A percentile compares a stretch with the other conserved stretches of the same genome.
Evolutionary conservation across 495 filamentous ascomycete genomes (phyloP).

Genomic region (Echria macrotheca): DNA sequence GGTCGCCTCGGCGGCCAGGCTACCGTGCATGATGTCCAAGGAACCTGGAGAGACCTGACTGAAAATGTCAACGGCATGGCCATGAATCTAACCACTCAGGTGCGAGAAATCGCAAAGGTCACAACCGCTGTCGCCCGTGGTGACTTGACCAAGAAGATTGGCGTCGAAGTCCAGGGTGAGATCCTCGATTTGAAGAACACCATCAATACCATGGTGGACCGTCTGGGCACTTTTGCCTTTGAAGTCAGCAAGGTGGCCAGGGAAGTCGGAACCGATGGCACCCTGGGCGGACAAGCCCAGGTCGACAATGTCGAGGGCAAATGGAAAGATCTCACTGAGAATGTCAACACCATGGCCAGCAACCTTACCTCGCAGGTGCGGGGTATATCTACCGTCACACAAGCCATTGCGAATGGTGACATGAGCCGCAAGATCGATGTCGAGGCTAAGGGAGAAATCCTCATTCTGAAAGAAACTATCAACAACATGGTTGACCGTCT

Average conservation of each 20-base stretch:
- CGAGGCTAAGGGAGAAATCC: slow-evolving; percentile 90
- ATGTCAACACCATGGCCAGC: slow-evolving; percentile 90
- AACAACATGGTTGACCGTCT: slow-evolving; percentile 98
- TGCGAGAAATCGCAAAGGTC: slow-evolving; percentile 96
- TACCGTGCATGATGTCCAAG: slow-evolving; percentile 94
- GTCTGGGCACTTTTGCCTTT: slow-evolving; percentile 91
- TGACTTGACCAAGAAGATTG: slow-evolving; percentile 92
- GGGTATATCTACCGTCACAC: slow-evolving; percentile 93
- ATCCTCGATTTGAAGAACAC: slow-evolving; percentile 94
- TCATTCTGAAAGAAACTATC: slow-evolving; percentile 92
- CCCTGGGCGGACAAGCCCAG: slow-evolving; percentile 89
- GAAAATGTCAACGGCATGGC: slow-evolving; percentile 99
- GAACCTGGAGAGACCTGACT: slow-evolving; percentile 94
- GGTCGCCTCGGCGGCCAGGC: slow-evolving; percentile 93
- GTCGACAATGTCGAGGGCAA: slow-evolving; percentile 98
- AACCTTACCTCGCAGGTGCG: slow-evolving; percentile 95
- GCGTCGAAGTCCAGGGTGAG: slow-evolving; percentile 92
- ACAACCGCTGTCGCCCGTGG: slow-evolving; percentile 94
- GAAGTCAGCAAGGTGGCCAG: slow-evolving; percentile 98
- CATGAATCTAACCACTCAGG: slow-evolving; percentile 96
- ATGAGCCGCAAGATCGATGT: slow-evolving; percentile 96
- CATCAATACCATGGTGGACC: slow-evolving; percentile 99
- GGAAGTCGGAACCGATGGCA: slow-evolving; percentile 97
- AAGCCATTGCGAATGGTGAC: slow-evolving; percentile 89
- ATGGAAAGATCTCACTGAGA: slow-evolving; percentile 98